A percentile compares a stretch with the other conserved stretches of the same genome.
Evolutionary conservation across 2,329 filamentous ascomycete genomes (phyloP).

Genomic region (Aspergillus hiratsukae): DNA sequence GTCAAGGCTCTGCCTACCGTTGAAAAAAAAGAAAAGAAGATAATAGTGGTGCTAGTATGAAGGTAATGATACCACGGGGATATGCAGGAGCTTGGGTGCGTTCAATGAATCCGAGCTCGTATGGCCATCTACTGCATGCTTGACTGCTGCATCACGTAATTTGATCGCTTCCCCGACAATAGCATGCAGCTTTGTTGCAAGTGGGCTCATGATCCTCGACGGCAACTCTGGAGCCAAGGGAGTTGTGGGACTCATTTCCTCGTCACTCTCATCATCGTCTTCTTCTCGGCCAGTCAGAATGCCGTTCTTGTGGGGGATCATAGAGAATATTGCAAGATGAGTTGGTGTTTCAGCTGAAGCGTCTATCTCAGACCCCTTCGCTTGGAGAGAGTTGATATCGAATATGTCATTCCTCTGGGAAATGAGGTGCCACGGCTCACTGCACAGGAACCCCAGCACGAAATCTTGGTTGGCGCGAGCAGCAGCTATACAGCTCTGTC

Average conservation of each 20-base stretch:
- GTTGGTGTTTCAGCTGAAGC: slow-evolving; percentile 9
- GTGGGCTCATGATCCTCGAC: slow-evolving; percentile 1
- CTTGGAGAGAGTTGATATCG: slow-evolving; percentile 17
- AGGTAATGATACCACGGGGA: slow-evolving; percentile 17
- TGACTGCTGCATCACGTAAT: slow-evolving; percentile 1
- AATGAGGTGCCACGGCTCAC: slow-evolving; percentile 33
- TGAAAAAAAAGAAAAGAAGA: neutral
- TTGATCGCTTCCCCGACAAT: slow-evolving; percentile 12
- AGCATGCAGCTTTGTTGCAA: slow-evolving; percentile 10
- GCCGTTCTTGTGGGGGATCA: slow-evolving; percentile 1
- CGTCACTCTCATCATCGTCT: slow-evolving; percentile 1
- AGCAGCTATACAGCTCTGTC: slow-evolving; percentile 32
- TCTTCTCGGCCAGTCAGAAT: neutral
- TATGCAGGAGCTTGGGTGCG: slow-evolving; percentile 10
- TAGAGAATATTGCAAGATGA: neutral
- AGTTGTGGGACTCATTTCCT: neutral
- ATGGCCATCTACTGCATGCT: neutral
- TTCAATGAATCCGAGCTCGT: neutral
- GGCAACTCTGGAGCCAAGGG: neutral
- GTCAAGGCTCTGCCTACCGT: neutral
- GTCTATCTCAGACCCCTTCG: slow-evolving; percentile 12
- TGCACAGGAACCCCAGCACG: slow-evolving; percentile 34
- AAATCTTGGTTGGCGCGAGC: slow-evolving; percentile 39
- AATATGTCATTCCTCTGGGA: slow-evolving; percentile 27
- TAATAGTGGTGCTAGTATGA: neutral